Conservation (phyloP, 306 rosid species). For the Cyclanthera cordifolia region DNA sequence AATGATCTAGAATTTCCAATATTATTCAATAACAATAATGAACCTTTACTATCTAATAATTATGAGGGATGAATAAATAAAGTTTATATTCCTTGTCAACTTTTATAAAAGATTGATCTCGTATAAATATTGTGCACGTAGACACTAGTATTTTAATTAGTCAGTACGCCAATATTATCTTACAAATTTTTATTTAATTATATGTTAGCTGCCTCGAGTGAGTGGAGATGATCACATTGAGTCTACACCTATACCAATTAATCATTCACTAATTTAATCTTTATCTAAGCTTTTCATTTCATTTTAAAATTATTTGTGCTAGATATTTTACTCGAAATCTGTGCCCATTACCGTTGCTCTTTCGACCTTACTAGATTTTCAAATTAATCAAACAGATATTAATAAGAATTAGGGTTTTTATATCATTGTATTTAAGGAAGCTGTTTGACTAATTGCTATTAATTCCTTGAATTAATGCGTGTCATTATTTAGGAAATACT, state of each 20-base stretch:
- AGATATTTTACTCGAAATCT: neutral
- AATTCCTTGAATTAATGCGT: neutral
- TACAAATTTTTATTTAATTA: neutral
- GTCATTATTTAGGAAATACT: neutral
- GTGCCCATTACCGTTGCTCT: neutral
- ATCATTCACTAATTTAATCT: conserved; percentile 1
- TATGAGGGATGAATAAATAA: too few species aligned
- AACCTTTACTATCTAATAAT: too few species aligned
- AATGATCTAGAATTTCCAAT: too few species aligned
- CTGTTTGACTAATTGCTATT: neutral
- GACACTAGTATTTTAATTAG: neutral
- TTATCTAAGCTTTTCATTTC: neutral
- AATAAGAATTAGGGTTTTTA: neutral
- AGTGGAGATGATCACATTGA: conserved; percentile 7
- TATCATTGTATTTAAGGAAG: neutral
- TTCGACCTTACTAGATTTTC: neutral
- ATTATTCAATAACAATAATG: too few species aligned
- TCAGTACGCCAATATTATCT: neutral
- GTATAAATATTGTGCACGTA: too few species aligned
- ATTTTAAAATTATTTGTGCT: neutral
- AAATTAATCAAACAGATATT: neutral
- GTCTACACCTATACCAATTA: conserved; percentile 1
- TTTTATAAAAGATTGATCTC: too few species aligned
- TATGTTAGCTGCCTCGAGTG: conserved; percentile 7
- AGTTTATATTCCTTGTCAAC: too few species aligned